Evolutionary conservation across 805 yeast species (phyloP).

Genomic region (Metschnikowia kofuensis): DNA sequence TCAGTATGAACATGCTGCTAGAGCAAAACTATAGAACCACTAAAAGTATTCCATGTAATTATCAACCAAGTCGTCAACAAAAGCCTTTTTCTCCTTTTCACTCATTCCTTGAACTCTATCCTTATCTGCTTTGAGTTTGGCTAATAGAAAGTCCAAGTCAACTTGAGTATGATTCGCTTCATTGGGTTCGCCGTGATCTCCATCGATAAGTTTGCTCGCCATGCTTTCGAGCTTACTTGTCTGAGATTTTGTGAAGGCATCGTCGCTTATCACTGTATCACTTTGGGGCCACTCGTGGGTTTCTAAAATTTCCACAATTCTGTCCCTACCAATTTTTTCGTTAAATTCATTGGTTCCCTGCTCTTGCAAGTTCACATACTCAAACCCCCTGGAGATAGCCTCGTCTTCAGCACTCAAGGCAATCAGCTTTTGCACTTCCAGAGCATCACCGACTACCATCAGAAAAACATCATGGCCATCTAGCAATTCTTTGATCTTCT

Average conservation of each 20-base stretch:
- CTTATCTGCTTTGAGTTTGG: conserved; percentile 36
- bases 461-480: conserved; percentile 29
- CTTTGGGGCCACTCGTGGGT: conserved; percentile 46
- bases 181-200: background rate
- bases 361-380: conserved; percentile 35
- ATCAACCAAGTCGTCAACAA: conserved; percentile 34
- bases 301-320: conserved; percentile 47
- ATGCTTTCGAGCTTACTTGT: conserved; percentile 22
- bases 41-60: conserved; percentile 36
- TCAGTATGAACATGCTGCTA: conserved; percentile 16
- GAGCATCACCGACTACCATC: conserved; percentile 30
- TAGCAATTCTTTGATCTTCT: conserved; percentile 8
- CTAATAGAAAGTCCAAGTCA: conserved; percentile 31
- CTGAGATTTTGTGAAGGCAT: conserved; percentile 22
- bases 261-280: conserved; percentile 11
- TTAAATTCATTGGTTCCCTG: conserved; percentile 39
- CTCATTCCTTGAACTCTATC: conserved; percentile 23
- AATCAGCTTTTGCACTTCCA: background rate
- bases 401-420: conserved; percentile 38
- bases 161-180: conserved; percentile 7
- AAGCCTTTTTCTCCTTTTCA: conserved; percentile 27
- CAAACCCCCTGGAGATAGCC: conserved; percentile 39
- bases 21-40: conserved; percentile 7
- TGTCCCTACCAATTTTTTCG: conserved; percentile 41
- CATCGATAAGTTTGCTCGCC: conserved; percentile 24